Evolutionary conservation across 2,329 filamentous ascomycete species (phyloP).

Genomic region (Aspergillus sojae): DNA sequence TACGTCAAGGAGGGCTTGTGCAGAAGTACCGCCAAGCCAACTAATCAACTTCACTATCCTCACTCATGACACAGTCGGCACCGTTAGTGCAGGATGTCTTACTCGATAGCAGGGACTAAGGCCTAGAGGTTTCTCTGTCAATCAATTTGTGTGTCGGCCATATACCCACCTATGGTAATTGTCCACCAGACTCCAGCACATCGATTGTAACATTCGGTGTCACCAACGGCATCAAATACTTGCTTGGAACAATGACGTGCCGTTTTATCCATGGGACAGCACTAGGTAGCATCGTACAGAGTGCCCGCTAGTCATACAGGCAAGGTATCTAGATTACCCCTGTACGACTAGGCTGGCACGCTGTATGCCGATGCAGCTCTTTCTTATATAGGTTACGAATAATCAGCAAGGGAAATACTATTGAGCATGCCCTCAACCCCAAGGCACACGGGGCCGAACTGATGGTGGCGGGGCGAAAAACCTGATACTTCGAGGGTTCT

Average conservation of each 20-base stretch:
- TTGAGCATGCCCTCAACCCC: not conserved
- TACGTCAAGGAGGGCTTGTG: not conserved
- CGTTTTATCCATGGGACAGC: not conserved
- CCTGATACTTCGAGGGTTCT: not conserved
- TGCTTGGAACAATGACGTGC: not conserved
- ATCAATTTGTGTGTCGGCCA: not conserved
- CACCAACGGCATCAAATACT: not conserved
- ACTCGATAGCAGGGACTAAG: not conserved
- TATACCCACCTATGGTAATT: not conserved
- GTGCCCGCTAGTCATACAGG: too few relatives aligned
- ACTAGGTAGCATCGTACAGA: too few relatives aligned
- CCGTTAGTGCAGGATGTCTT: not conserved
- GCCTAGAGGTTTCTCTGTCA: not conserved
- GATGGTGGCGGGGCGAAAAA: not conserved
- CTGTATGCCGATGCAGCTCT: too few relatives aligned
- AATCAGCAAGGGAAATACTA: not conserved
- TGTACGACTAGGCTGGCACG: too few relatives aligned
- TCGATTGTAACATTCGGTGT: not conserved
- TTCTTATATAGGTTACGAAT: not conserved
- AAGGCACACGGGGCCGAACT: not conserved
- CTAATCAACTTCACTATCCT: not conserved
- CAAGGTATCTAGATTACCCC: too few relatives aligned
- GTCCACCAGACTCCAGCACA: not conserved
- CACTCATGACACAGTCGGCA: not conserved
- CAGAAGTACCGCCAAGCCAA: not conserved